A percentile compares a stretch with the other conserved stretches of the same genome.
These are phyloP conservation scores for Leucogyrophana mollusca DNA, from an alignment of 768 basidiomycete species.

Conservation along the genomic window DNA sequence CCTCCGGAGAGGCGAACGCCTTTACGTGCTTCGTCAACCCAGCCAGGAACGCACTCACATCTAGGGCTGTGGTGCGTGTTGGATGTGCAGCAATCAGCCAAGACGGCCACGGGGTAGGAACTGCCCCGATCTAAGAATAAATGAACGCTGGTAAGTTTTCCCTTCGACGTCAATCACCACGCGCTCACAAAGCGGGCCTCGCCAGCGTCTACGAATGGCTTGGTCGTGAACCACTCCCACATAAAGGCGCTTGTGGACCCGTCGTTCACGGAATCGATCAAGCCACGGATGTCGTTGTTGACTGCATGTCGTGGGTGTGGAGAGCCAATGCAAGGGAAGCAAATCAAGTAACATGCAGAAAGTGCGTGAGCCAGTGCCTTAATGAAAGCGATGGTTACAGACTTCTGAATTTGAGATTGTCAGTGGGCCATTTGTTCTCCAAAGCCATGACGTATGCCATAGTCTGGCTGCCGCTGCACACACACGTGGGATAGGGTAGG, in stretches of 20 bases:
- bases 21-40: conserved; percentile 64
- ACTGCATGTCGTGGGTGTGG: conserved; percentile 38
- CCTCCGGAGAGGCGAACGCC: conserved; percentile 59
- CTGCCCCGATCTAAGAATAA: conserved; percentile 67
- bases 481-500: neutral
- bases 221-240: conserved; percentile 94
- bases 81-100: conserved; percentile 94
- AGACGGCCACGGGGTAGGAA: conserved; percentile 94
- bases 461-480: conserved; percentile 75
- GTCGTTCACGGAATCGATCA: conserved; percentile 86
- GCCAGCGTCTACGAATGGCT: conserved; percentile 76
- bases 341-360: neutral
- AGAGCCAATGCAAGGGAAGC: no score
- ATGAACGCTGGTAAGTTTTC: neutral
- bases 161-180: no score
- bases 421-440: conserved; percentile 78
- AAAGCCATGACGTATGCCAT: conserved; percentile 96
- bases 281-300: conserved; percentile 76
- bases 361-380: neutral
- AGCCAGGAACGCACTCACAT: conserved; percentile 59
- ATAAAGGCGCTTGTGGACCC: conserved; percentile 88
- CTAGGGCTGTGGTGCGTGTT: conserved; percentile 48
- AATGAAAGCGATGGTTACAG: conserved; percentile 8
- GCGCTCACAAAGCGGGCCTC: conserved; percentile 78
- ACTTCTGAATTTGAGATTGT: conserved; percentile 72